phyloP scores from a whole-genome alignment of 805 yeast species.

The Yamadazyma scolyti region DNA sequence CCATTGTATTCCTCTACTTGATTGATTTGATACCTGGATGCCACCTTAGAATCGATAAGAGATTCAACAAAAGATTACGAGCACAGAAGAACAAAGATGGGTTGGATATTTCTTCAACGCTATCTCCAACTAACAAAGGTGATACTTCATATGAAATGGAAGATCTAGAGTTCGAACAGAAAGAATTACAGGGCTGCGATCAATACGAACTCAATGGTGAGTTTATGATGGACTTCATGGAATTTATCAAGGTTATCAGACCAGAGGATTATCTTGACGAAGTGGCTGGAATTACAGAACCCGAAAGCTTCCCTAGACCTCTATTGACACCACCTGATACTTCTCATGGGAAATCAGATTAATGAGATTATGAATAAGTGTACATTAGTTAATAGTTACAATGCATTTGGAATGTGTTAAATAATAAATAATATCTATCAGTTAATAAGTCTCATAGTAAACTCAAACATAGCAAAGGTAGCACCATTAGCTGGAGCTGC shows the following conservation, averaged over 20 bases:
- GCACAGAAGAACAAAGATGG: constrained; percentile 7
- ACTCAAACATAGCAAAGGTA: constrained; percentile 90
- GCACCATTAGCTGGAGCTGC: constrained; percentile 99
- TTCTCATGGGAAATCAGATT: no score
- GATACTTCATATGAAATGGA: constrained; percentile 4
- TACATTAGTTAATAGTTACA: no score
- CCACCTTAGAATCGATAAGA: constrained; percentile 39
- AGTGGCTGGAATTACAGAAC: constrained; percentile 3
- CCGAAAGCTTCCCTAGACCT: no score
- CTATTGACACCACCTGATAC: no score
- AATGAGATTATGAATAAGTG: no score
- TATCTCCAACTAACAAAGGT: constrained; percentile 11
- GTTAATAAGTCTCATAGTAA: constrained; percentile 67
- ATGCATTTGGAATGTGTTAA: no score
- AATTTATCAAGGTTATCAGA: constrained; percentile 31
- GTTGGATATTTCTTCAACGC: constrained; percentile 12
- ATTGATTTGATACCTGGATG: constrained; percentile 39
- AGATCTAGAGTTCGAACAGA: constrained; percentile 21
- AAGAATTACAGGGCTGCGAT: constrained; percentile 36
- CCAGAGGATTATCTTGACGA: constrained; percentile 33
- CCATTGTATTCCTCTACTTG: constrained; percentile 27
- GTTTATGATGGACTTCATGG: constrained; percentile 37
- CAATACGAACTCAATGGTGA: constrained; percentile 39
- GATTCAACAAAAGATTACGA: constrained; percentile 29
- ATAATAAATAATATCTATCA: constrained; percentile 11